Percentiles rank a stretch among this genome's conserved stretches.
Conservation (phyloP, 1,139 yeast genomes). For the Zygoascus hellenicus region DNA sequence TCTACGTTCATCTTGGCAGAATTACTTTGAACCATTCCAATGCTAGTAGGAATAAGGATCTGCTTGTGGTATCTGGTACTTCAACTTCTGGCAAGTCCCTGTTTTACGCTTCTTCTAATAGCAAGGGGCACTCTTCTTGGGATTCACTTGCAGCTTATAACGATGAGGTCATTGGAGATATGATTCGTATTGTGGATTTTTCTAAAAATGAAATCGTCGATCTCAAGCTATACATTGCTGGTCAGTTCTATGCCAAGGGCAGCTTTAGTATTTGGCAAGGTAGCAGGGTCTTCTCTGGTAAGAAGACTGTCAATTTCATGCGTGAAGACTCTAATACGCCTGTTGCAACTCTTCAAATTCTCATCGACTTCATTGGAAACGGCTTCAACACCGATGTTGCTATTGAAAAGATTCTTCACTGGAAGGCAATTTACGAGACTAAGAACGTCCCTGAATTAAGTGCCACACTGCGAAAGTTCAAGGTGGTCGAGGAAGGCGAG, state of each 20-base stretch:
- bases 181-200: conserved; percentile 46
- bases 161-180: conserved; percentile 69
- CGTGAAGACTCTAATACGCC: conserved; percentile 20
- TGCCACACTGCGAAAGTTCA: conserved; percentile 29
- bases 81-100: conserved; percentile 25
- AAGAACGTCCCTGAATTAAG: conserved; percentile 22
- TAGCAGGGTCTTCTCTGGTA: conserved; percentile 25
- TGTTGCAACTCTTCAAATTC: conserved; percentile 32
- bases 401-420: conserved; percentile 53
- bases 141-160: conserved; percentile 72
- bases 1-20: conserved; percentile 28
- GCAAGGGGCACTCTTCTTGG: conserved; percentile 52
- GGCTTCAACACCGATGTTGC: conserved; percentile 56
- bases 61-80: conserved; percentile 22
- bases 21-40: conserved; percentile 20
- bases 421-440: conserved; percentile 43
- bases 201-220: conserved; percentile 51
- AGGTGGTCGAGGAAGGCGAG: conserved; percentile 26
- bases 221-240: conserved; percentile 60
- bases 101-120: conserved; percentile 61
- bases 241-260: conserved; percentile 55
- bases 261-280: conserved; percentile 29
- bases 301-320: conserved; percentile 22
- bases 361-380: conserved; percentile 67
- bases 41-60: conserved; percentile 17